Evolutionary conservation across 2,329 filamentous ascomycete species (phyloP), one percentile per base, ranked within the genome.

Genomic region (Sporothrix variecibatus): DNA sequence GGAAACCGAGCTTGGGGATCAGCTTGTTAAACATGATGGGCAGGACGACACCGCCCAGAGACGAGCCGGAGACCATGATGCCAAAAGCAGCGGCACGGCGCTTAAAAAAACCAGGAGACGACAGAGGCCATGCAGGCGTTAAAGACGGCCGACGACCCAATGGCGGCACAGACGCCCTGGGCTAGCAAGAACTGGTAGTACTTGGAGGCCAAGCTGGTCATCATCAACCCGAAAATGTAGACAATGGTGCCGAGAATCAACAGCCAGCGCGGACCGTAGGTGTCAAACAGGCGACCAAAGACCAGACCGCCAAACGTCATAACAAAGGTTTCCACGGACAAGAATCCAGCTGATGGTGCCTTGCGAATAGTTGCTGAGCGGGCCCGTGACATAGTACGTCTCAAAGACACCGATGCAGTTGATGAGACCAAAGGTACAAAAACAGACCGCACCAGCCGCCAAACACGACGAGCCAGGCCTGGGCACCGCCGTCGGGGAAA

Each of bases 221-320:
- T 89, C 88, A 91, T 91, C 11, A 91, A 79, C 4, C 87, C 86
- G 72, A 91, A 86, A 40, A 89, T 81, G 77, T 89, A 86, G 65
- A 88, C 78, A 53, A 89, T 78, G 1, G 85, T 86, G 67, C 89
- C 89, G 56, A 82, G 75, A 11, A 87, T 62, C 1, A 91, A 80
- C 2, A 92, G 82, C 75, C 83, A 86, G 60, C 85, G 84, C 0
- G 90, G 88, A 0, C 91, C 90, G 77, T 88, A 87, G 76, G 84
- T 85, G 78, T 92, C 91, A 77, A 86, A 91, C 1, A 79, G 20
- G 11, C 78, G 78, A 4, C 79, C 85, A 40, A 90, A 79, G 0
- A 82, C 76, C 5, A 82, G 77, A 58, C 86, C 87, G 83, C 89
- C 83, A 75, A 86, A 83, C 68, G 84, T 79, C 79, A 84, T 79